These are phyloP conservation scores for Colletotrichum paranaense DNA, from an alignment of 2,329 filamentous ascomycete species.

Conservation along the genomic window DNA sequence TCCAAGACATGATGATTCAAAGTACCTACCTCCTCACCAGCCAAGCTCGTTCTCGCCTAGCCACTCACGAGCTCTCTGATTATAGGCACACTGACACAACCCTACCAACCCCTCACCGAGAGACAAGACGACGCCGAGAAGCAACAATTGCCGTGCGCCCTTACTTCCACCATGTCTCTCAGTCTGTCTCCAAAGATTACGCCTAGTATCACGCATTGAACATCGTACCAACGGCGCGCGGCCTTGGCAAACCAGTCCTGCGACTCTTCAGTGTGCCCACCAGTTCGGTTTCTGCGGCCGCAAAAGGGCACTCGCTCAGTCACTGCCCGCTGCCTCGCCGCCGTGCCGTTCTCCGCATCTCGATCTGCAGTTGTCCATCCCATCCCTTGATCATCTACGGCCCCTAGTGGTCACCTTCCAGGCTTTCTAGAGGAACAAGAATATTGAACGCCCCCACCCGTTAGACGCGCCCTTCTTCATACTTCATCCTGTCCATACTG, in stretches of 20 bases:
- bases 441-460: background rate
- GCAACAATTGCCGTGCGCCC: background rate
- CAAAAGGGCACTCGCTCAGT: background rate
- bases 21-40: background rate
- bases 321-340: background rate
- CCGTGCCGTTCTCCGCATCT: background rate
- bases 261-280: background rate
- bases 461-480: background rate
- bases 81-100: too few relatives aligned
- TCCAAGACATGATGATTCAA: background rate
- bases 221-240: constrained; percentile 7
- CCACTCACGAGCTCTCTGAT: background rate
- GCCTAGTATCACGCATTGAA: background rate
- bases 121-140: background rate
- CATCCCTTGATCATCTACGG: background rate
- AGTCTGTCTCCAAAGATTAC: background rate
- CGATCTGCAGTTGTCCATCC: background rate
- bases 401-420: background rate
- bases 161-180: background rate
- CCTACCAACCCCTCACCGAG: background rate
- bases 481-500: background rate
- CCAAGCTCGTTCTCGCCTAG: background rate
- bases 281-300: background rate
- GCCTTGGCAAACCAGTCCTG: constrained; percentile 4
- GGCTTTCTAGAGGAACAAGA: background rate